phyloP scores from a whole-genome alignment of 2,329 filamentous ascomycete genomes.

The Ophiostoma pallidulum region DNA sequence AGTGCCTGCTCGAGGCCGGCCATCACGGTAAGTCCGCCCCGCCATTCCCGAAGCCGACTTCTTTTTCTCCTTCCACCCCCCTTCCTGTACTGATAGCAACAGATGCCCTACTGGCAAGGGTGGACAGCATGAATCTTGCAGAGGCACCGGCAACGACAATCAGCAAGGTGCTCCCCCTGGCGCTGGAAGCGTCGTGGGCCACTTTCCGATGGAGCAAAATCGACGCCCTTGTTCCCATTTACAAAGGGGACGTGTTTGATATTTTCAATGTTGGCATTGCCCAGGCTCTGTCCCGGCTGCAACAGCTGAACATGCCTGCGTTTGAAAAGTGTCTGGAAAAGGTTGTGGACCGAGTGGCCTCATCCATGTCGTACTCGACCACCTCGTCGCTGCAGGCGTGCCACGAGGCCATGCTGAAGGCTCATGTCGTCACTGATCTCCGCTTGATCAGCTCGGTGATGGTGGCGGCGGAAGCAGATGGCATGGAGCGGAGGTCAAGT shows the following conservation, averaged over 20 bases:
- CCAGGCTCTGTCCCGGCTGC: conserved; percentile 52
- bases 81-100: conserved; percentile 20
- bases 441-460: conserved; percentile 54
- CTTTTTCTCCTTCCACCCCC: too few species aligned
- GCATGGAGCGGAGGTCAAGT: conserved; percentile 27
- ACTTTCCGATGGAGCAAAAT: conserved; percentile 73
- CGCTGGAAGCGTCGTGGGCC: conserved; percentile 86
- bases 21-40: conserved; percentile 75
- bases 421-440: conserved; percentile 81
- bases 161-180: conserved; percentile 66
- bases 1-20: conserved; percentile 87
- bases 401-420: conserved; percentile 74
- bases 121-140: conserved; percentile 58
- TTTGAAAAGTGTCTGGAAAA: conserved; percentile 51
- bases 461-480: background rate
- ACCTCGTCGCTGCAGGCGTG: conserved; percentile 76
- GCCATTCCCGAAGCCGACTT: too few species aligned
- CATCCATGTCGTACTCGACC: conserved; percentile 63
- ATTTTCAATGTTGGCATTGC: conserved; percentile 83
- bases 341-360: conserved; percentile 61
- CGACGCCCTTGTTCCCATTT: conserved; percentile 52
- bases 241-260: conserved; percentile 38
- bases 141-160: conserved; percentile 37
- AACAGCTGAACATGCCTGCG: conserved; percentile 36
- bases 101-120: conserved; percentile 76